Evolutionary conservation across 352 stramenopile species (phyloP).

Genomic region (Phytophthora gonapodyides): DNA sequence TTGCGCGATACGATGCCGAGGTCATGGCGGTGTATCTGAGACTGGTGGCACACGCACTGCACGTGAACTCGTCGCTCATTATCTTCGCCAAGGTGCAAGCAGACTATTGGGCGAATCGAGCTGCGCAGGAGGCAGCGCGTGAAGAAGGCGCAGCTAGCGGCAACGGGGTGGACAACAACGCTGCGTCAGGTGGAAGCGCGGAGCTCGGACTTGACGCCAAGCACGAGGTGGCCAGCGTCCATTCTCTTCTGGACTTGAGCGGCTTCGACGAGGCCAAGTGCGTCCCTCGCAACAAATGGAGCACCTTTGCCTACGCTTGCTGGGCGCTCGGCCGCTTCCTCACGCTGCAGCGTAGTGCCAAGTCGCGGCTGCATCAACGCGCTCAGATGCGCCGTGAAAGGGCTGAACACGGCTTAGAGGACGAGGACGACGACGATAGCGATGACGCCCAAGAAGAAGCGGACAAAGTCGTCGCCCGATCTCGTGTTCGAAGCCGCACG

Average conservation of each 20-base stretch:
- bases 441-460: conserved; percentile 19
- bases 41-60: conserved; percentile 60
- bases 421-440: conserved; percentile 42
- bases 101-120: conserved; percentile 74
- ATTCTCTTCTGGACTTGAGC: conserved; percentile 64
- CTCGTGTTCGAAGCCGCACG: conserved; percentile 42
- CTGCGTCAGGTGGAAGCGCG: conserved; percentile 19
- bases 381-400: conserved; percentile 14
- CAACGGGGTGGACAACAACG: conserved; percentile 1
- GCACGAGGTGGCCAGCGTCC: conserved; percentile 67
- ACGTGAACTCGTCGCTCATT: conserved; percentile 77
- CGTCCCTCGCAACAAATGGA: conserved; percentile 75
- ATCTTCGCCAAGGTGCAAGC: conserved; percentile 84
- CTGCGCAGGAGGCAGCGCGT: conserved; percentile 31
- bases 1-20: conserved; percentile 64
- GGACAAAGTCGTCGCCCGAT: conserved; percentile 7
- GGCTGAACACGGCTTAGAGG: conserved; percentile 30
- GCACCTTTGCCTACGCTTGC: conserved; percentile 73
- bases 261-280: conserved; percentile 72
- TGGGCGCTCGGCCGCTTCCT: conserved; percentile 67
- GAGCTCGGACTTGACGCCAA: conserved; percentile 47
- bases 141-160: conserved; percentile 6
- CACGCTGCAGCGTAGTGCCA: conserved; percentile 29
- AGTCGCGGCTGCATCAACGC: conserved; percentile 17
- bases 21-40: conserved; percentile 68